phyloP scores from a whole-genome alignment of 2,329 filamentous ascomycete species.

The Exophiala xenobiotica region DNA sequence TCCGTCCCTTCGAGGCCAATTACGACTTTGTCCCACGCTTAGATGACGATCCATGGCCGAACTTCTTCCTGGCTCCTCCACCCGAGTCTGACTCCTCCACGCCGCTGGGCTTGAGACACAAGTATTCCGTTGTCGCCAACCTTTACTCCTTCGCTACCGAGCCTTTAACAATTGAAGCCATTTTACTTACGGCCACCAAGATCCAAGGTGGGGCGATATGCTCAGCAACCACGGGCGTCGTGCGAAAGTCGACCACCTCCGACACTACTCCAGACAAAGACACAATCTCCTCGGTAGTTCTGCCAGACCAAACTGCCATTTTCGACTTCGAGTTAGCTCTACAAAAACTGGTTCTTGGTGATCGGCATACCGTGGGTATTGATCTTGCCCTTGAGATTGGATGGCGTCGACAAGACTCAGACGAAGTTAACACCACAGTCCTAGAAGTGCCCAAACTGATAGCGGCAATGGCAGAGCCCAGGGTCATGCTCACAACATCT shows the following conservation, averaged over 20 bases:
- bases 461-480: constrained; percentile 79
- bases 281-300: constrained; percentile 42
- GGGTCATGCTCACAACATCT: constrained; percentile 59
- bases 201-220: constrained; percentile 64
- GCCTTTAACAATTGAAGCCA: constrained; percentile 59
- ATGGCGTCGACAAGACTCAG: constrained; percentile 64
- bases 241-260: constrained; percentile 6
- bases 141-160: constrained; percentile 74
- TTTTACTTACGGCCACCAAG: constrained; percentile 62
- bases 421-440: constrained; percentile 60
- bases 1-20: constrained; percentile 85
- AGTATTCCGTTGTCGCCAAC: constrained; percentile 73
- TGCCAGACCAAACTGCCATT: constrained; percentile 68
- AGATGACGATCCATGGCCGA: constrained; percentile 79
- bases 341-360: constrained; percentile 77
- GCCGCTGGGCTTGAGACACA: constrained; percentile 67
- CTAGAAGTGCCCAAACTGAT: constrained; percentile 77
- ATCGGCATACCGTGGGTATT: constrained; percentile 71
- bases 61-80: constrained; percentile 63
- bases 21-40: constrained; percentile 82
- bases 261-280: not conserved
- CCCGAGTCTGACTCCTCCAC: constrained; percentile 14
- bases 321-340: constrained; percentile 71
- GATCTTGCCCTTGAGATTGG: constrained; percentile 72
- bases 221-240: constrained; percentile 35